Base-by-base conservation (phyloP, 345 rosid genomes). In the Geranium brycei region DNA sequence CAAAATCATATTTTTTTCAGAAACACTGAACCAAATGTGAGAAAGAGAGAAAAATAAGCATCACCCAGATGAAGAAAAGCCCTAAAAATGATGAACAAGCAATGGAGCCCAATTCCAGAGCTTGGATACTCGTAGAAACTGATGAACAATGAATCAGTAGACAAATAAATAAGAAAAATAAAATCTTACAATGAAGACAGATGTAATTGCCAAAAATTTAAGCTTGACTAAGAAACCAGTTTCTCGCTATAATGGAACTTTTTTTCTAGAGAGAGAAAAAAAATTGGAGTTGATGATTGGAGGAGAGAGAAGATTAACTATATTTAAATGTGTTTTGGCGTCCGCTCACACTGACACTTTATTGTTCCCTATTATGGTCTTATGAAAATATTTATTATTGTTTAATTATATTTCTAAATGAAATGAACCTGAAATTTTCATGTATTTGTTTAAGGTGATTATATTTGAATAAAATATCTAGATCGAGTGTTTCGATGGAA, bases 271-370 rank as follows among this genome's bases (percentile, higher is more conserved):
- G 53, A 47, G 59, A 57, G 59, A 16, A 57, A 57, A 57, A 8
- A 3, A 57, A 17, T 2, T 16, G 59, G 19, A 57, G 59, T 56
- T 71, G 76, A 73, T 71, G 75, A 71, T 66, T 73, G 53, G 53
- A 11, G 53, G 63, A 72, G 68, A 66, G 58, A 58, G 72, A 31
- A 18, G 64, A 75, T 77, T 65, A 77, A 78, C 72, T 62, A 17
- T 15, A 70, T 80, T 84, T 78, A 75, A 84, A 60, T 68, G 15
- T 12, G 12, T 68, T 72, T 80, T 85, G 69, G 68, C 28, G 70
- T 84, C 87, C 89, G 81, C 14, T 47, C 12, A 0, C 41, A 35
- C 5, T 1, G 41, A 15, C 13, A 1, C 59, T 47, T 47, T 11
- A 10, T 10, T 47, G 53, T 47, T 47, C 13, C 53, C 53, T 47